phyloP scores from a whole-genome alignment of 305 asterid genomes.

The Fraxinus sp. region DNA sequence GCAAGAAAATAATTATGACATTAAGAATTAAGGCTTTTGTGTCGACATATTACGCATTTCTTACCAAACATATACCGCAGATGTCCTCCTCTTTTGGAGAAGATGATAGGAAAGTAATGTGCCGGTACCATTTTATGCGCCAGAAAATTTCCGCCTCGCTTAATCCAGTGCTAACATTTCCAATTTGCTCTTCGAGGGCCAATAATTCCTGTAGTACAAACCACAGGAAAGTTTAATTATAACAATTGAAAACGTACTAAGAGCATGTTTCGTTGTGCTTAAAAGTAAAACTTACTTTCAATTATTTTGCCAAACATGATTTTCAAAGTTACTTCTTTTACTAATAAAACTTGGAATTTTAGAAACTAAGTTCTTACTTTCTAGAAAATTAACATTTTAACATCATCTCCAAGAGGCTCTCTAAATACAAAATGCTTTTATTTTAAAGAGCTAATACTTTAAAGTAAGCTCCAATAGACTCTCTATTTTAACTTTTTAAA shows the following conservation, averaged over 20 bases:
- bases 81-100: neutral
- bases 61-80: conserved; percentile 19
- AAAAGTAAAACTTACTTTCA: neutral
- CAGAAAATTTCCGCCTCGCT: neutral
- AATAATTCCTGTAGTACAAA: neutral
- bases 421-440: too few species aligned
- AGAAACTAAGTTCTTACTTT: neutral
- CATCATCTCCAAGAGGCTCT: too few species aligned
- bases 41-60: neutral
- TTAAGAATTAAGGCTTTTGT: neutral
- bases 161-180: neutral
- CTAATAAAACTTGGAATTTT: neutral
- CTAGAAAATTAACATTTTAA: neutral
- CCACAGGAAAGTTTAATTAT: neutral
- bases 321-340: neutral
- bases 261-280: neutral
- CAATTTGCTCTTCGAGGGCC: neutral
- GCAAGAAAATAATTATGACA: neutral
- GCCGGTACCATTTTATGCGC: neutral
- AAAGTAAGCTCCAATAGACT: too few species aligned
- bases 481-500: too few species aligned
- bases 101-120: neutral
- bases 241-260: neutral
- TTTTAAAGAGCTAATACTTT: too few species aligned
- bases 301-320: neutral